Conservation (phyloP, 306 rosid genomes). For the Ammopiptanthus mongolicus region DNA sequence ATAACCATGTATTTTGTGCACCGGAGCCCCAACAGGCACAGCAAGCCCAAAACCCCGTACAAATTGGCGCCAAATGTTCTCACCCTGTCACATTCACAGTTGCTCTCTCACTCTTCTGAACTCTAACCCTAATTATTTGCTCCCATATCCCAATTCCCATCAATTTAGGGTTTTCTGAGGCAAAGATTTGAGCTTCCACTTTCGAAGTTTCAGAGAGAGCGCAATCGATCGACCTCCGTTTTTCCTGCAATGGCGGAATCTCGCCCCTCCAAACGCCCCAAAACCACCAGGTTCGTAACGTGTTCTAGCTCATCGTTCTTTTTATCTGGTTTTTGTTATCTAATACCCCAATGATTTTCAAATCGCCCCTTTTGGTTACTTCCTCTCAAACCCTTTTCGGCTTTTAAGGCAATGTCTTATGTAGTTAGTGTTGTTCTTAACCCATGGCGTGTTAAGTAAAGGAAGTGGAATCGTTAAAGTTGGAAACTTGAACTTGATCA, state of each 20-base stretch:
- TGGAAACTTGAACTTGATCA: background rate
- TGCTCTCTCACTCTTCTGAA: too few relatives aligned
- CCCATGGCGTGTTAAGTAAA: background rate
- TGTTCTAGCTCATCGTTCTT: background rate
- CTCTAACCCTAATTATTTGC: too few relatives aligned
- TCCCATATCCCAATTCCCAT: too few relatives aligned
- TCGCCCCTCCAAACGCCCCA: slow-evolving; percentile 69
- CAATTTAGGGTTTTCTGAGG: slow-evolving; percentile 12
- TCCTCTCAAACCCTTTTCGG: background rate
- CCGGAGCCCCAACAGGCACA: background rate
- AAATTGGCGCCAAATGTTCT: slow-evolving; percentile 32
- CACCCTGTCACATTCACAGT: background rate
- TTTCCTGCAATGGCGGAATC: slow-evolving; percentile 48
- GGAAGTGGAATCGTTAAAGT: background rate
- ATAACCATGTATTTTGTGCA: background rate
- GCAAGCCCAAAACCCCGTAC: background rate
- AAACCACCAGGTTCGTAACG: slow-evolving; percentile 48
- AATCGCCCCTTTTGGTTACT: background rate
- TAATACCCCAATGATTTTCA: background rate
- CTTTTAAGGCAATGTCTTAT: background rate
- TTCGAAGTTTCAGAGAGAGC: background rate
- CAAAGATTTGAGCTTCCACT: background rate
- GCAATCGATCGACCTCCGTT: background rate
- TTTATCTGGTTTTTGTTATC: background rate
- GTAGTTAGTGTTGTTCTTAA: background rate